Evolutionary conservation across 1,284 basidiomycete species (phyloP).

Genomic region (Tylopilus microsporus): DNA sequence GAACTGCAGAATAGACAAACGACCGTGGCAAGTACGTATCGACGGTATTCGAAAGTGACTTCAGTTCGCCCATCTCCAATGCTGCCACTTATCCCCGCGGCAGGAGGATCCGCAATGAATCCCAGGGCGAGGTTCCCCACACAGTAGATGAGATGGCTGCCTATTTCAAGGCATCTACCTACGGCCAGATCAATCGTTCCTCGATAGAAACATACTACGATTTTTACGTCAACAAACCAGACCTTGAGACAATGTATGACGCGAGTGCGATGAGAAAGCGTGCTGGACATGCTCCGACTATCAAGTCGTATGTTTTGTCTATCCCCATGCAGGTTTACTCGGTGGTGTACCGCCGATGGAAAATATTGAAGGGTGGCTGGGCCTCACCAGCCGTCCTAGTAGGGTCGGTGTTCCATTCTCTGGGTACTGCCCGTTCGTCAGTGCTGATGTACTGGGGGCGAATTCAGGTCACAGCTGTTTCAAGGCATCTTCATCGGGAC

Average conservation of each 20-base stretch:
- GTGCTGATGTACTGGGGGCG: neutral
- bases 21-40: conserved; percentile 33
- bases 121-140: conserved; percentile 45
- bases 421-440: neutral
- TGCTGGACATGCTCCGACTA: conserved; percentile 34
- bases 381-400: conserved; percentile 44
- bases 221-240: conserved; percentile 33
- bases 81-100: conserved; percentile 54
- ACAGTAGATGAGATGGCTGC: conserved; percentile 39
- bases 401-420: conserved; percentile 26
- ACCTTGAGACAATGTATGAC: conserved; percentile 44
- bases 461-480: conserved; percentile 40
- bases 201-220: conserved; percentile 28
- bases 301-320: conserved; percentile 51
- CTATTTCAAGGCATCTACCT: conserved; percentile 47
- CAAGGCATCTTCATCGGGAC: conserved; percentile 73
- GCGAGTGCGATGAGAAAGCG: conserved; percentile 49
- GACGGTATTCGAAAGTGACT: neutral
- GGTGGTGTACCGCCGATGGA: conserved; percentile 57
- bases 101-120: conserved; percentile 49
- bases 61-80: conserved; percentile 39
- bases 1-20: conserved; percentile 54
- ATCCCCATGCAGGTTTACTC: conserved; percentile 58
- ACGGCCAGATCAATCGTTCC: conserved; percentile 28
- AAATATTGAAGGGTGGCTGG: conserved; percentile 59